Evolutionary conservation across 73 alveolate genomes (phyloP).

Genomic region (Paramecium primaurelia): DNA sequence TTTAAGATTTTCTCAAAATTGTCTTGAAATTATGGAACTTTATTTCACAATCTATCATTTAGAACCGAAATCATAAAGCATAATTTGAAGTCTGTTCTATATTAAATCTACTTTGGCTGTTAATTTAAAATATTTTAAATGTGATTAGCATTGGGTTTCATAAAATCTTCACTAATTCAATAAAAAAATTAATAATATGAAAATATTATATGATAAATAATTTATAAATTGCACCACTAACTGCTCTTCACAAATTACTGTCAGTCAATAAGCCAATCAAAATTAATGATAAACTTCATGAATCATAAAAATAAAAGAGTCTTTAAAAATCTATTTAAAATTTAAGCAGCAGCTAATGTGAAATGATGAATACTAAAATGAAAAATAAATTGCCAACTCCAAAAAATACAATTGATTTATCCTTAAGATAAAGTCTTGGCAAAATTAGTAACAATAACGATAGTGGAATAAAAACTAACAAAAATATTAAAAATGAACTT

Average conservation of each 20-base stretch:
- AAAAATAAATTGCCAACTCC: neutral
- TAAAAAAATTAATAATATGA: neutral
- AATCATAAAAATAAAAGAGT: neutral
- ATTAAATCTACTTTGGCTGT: neutral
- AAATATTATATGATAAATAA: neutral
- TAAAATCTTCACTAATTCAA: neutral
- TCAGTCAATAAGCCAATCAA: neutral
- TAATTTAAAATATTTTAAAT: neutral
- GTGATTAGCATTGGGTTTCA: neutral
- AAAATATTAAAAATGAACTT: neutral
- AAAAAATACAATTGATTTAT: neutral
- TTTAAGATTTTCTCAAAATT: neutral
- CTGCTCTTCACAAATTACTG: conserved; percentile 1
- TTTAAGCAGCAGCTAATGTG: neutral
- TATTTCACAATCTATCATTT: too few species aligned
- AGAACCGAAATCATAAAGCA: neutral
- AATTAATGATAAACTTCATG: neutral
- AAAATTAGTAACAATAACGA: neutral
- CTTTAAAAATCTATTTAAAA: neutral
- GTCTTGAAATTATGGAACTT: too few species aligned
- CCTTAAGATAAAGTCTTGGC: neutral
- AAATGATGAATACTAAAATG: neutral
- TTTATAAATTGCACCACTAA: conserved; percentile 6
- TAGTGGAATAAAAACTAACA: neutral
- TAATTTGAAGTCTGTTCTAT: neutral